These are phyloP conservation scores for Naganishia vaughanmartiniae DNA, from an alignment of 768 basidiomycete species.

Conservation along the genomic window DNA sequence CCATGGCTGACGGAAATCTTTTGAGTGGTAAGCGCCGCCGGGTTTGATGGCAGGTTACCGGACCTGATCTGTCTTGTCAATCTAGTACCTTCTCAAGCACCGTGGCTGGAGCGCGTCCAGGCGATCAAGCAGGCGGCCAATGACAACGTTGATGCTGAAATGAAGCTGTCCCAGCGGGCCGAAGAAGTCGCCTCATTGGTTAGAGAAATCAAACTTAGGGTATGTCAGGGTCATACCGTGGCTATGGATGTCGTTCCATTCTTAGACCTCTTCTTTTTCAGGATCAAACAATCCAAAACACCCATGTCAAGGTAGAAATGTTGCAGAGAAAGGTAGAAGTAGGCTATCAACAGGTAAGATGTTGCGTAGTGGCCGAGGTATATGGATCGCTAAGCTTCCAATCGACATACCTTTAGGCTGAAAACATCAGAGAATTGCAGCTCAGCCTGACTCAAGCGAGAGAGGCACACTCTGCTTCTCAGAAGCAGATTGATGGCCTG, in stretches of 20 bases:
- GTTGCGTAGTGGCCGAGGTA: background rate
- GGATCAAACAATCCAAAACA: slow-evolving; percentile 86
- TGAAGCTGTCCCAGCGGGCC: slow-evolving; percentile 75
- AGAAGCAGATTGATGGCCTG: slow-evolving; percentile 89
- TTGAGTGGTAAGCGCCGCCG: slow-evolving; percentile 63
- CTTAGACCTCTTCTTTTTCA: slow-evolving; percentile 49
- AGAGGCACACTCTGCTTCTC: slow-evolving; percentile 84
- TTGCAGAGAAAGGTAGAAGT: slow-evolving; percentile 91
- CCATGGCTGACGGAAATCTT: slow-evolving; percentile 72
- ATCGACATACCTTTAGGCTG: slow-evolving; percentile 56
- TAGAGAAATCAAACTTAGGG: slow-evolving; percentile 68
- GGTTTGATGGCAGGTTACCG: background rate
- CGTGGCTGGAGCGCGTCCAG: slow-evolving; percentile 78
- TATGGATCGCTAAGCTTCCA: background rate
- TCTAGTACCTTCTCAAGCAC: slow-evolving; percentile 60
- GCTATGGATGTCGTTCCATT: background rate
- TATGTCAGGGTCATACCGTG: slow-evolving; percentile 34
- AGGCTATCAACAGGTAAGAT: slow-evolving; percentile 69
- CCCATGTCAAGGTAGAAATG: slow-evolving; percentile 84
- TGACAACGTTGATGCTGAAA: slow-evolving; percentile 87
- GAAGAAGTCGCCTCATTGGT: slow-evolving; percentile 87
- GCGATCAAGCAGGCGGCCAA: slow-evolving; percentile 79
- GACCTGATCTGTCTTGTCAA: background rate
- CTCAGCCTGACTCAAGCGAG: slow-evolving; percentile 71
- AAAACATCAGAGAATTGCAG: slow-evolving; percentile 77